These are phyloP conservation scores for Stromatinia cepivora DNA, from an alignment of 2,329 filamentous ascomycete genomes.

Conservation along the genomic window DNA sequence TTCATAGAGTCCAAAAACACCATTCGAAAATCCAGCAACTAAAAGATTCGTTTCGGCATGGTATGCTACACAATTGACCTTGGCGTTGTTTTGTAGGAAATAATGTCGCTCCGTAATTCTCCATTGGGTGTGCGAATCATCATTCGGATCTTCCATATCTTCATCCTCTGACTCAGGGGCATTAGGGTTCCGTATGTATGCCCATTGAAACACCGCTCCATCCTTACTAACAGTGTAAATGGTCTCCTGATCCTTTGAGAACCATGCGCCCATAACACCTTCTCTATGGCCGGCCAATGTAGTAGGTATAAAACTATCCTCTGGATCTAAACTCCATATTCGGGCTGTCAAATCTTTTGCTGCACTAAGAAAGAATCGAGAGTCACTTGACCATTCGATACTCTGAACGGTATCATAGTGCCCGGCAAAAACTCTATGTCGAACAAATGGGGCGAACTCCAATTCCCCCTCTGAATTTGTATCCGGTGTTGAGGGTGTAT, in stretches of 20 bases:
- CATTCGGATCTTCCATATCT: constrained; percentile 59
- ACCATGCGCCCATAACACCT: constrained; percentile 91
- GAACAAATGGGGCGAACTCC: constrained; percentile 92
- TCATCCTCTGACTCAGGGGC: constrained; percentile 53
- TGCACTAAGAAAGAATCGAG: constrained; percentile 88
- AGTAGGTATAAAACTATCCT: constrained; percentile 86
- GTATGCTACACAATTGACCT: constrained; percentile 86
- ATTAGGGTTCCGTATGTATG: constrained; percentile 67
- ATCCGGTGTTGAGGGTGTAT: constrained; percentile 87
- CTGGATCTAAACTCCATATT: constrained; percentile 89
- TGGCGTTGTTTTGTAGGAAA: constrained; percentile 87
- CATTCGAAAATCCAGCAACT: constrained; percentile 95
- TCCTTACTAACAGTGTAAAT: constrained; percentile 98
- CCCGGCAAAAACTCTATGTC: constrained; percentile 79
- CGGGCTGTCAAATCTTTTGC: constrained; percentile 90
- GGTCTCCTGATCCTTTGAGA: constrained; percentile 88
- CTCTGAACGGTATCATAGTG: constrained; percentile 86
- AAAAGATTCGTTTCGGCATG: constrained; percentile 85
- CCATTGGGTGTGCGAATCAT: constrained; percentile 76
- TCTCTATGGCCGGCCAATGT: constrained; percentile 89
- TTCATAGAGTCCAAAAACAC: constrained; percentile 91
- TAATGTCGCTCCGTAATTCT: constrained; percentile 88
- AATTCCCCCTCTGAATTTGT: constrained; percentile 76
- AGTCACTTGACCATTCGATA: constrained; percentile 95
- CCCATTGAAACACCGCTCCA: constrained; percentile 94